phyloP scores from a whole-genome alignment of 371 early-diverging fungal genomes.

The Mucor mucedo region DNA sequence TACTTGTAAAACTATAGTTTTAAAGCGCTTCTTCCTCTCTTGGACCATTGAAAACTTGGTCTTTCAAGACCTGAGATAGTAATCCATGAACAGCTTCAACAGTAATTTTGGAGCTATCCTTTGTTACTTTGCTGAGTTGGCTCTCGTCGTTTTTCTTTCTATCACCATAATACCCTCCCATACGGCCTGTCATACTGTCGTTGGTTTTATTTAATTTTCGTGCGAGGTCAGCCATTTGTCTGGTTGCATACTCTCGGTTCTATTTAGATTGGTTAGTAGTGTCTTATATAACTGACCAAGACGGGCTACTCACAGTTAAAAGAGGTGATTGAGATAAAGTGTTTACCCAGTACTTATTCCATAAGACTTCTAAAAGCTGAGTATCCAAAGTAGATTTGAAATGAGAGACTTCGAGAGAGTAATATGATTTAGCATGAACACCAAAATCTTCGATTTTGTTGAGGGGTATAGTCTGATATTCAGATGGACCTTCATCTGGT shows the following conservation, averaged over 20 bases:
- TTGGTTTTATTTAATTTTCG: conserved; percentile 86
- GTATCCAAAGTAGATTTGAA: conserved; percentile 93
- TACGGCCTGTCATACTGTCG: conserved; percentile 55
- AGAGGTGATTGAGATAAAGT: conserved; percentile 92
- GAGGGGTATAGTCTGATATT: conserved; percentile 86
- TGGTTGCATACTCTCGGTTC: conserved; percentile 83
- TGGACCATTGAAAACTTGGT: conserved; percentile 71
- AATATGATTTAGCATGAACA: conserved; percentile 93
- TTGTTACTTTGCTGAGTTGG: conserved; percentile 74
- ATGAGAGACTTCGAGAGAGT: conserved; percentile 89
- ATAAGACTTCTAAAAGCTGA: conserved; percentile 86
- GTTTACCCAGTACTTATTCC: conserved; percentile 97
- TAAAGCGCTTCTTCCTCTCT: conserved; percentile 6
- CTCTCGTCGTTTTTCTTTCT: conserved; percentile 72
- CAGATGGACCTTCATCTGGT: conserved; percentile 74
- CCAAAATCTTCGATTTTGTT: conserved; percentile 98
- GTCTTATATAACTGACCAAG: background rate
- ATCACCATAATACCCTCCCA: conserved; percentile 63
- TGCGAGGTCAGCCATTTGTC: conserved; percentile 82
- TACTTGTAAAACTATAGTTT: background rate
- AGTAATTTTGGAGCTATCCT: conserved; percentile 81
- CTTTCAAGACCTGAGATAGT: conserved; percentile 81
- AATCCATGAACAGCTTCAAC: conserved; percentile 82
- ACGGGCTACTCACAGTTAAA: conserved; percentile 68
- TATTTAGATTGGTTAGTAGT: conserved; percentile 24